Evolutionary conservation across 352 stramenopile species (phyloP).

Genomic region (Phytophthora aleatoria): DNA sequence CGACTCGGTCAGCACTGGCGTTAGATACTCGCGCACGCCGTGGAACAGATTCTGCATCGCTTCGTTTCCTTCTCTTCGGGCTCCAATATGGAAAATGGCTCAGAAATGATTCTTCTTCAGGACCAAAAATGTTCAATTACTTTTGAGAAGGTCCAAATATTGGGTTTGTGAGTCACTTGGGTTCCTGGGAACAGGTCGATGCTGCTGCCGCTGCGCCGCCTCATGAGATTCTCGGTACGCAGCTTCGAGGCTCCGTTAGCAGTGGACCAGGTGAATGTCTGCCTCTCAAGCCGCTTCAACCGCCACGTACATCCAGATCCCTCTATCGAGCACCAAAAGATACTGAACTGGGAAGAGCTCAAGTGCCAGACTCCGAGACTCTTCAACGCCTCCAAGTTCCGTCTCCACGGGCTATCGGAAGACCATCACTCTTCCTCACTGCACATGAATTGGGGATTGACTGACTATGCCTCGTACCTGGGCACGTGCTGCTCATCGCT

Average conservation of each 20-base stretch:
- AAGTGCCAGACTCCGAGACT: constrained; percentile 40
- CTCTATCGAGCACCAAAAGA: constrained; percentile 40
- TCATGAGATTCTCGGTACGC: constrained; percentile 50
- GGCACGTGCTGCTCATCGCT: constrained; percentile 68
- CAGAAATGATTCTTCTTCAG: constrained; percentile 12
- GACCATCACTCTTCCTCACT: constrained; percentile 17
- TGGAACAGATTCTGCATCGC: constrained; percentile 82
- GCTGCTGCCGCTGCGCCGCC: constrained; percentile 31
- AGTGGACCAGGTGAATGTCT: constrained; percentile 45
- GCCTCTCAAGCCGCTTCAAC: constrained; percentile 51
- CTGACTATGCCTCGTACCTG: constrained; percentile 80
- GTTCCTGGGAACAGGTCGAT: neutral
- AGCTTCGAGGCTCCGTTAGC: constrained; percentile 36
- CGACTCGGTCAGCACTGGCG: constrained; percentile 90
- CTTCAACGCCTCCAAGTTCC: constrained; percentile 86
- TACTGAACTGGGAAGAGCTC: constrained; percentile 48
- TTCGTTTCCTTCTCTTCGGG: constrained; percentile 4
- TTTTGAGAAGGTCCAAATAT: neutral
- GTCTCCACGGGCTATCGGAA: constrained; percentile 16
- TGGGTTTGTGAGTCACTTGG: neutral
- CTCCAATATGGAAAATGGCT: neutral
- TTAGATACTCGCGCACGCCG: constrained; percentile 87
- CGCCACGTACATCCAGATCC: constrained; percentile 48
- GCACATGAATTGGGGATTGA: constrained; percentile 52
- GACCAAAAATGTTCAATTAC: neutral